Percentiles rank a stretch among this genome's conserved stretches.
Evolutionary conservation across 306 rosid species (phyloP).

Genomic region (Vachellia collinsii): DNA sequence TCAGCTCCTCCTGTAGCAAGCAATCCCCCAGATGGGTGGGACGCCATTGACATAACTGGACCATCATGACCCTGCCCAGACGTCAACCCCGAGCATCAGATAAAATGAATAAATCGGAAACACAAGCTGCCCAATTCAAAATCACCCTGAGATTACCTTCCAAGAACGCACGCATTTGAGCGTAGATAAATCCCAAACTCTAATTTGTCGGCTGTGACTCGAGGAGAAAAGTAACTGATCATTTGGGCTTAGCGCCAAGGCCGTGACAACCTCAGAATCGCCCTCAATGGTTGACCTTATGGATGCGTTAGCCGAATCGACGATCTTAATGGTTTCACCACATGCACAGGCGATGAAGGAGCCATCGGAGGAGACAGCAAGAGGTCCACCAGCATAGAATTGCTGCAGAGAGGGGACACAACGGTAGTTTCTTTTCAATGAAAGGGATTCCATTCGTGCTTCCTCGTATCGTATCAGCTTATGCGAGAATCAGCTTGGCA

Average conservation of each 20-base stretch:
- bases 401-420: constrained; percentile 76
- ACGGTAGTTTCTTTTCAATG: constrained; percentile 55
- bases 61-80: constrained; percentile 86
- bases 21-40: constrained; percentile 87
- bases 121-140: background rate
- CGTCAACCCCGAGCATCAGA: background rate
- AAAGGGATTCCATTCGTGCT: constrained; percentile 48
- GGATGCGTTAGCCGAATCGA: constrained; percentile 71
- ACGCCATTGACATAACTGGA: constrained; percentile 90
- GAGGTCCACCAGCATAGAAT: constrained; percentile 88
- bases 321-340: constrained; percentile 74
- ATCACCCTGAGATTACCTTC: constrained; percentile 62
- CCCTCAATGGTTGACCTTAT: constrained; percentile 69
- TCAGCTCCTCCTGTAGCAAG: constrained; percentile 97
- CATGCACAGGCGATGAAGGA: constrained; percentile 81
- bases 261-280: constrained; percentile 74
- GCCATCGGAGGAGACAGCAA: constrained; percentile 74
- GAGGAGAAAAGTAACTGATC: constrained; percentile 74
- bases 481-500: background rate
- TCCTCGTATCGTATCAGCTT: background rate
- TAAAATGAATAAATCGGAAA: background rate
- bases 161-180: constrained; percentile 80
- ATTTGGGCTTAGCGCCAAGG: constrained; percentile 72
- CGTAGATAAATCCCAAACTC: constrained; percentile 85
- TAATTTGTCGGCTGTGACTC: constrained; percentile 79